Percentiles rank a stretch among this genome's conserved stretches.
Conservation (phyloP, 495 filamentous ascomycete genomes). For the Daldinia childiae region DNA sequence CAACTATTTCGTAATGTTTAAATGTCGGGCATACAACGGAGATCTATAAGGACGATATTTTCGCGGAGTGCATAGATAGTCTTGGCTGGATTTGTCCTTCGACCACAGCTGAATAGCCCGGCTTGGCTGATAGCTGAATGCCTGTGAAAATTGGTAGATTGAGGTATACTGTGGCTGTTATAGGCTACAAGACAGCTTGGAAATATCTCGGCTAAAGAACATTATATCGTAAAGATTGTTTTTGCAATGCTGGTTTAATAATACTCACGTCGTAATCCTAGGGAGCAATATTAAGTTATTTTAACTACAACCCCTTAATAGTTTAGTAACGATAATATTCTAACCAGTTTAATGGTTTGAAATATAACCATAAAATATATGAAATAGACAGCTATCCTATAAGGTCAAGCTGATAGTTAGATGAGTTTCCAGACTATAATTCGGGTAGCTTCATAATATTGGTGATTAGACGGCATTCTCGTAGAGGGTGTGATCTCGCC, state of each 20-base stretch:
- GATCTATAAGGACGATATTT: conserved; percentile 2
- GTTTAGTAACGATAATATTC: no score
- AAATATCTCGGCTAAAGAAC: conserved; percentile 20
- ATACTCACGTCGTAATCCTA: neutral
- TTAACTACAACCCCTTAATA: neutral
- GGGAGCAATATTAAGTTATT: neutral
- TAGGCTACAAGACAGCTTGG: conserved; percentile 23
- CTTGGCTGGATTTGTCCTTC: neutral
- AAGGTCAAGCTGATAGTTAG: neutral
- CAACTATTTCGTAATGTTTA: neutral
- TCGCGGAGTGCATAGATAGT: conserved; percentile 1
- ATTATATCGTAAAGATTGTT: neutral
- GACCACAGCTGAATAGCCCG: neutral
- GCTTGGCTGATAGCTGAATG: conserved; percentile 10
- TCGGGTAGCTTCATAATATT: neutral
- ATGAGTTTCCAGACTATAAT: neutral
- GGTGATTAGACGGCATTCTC: neutral
- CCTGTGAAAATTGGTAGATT: neutral
- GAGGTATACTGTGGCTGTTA: conserved; percentile 35
- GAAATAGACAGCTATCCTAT: neutral
- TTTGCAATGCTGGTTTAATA: neutral
- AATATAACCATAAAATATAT: neutral
- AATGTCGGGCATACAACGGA: neutral
- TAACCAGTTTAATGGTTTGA: neutral
- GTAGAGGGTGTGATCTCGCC: neutral